Base-by-base conservation (phyloP, 768 basidiomycete species). In the Sporobolomyces pararoseus region DNA sequence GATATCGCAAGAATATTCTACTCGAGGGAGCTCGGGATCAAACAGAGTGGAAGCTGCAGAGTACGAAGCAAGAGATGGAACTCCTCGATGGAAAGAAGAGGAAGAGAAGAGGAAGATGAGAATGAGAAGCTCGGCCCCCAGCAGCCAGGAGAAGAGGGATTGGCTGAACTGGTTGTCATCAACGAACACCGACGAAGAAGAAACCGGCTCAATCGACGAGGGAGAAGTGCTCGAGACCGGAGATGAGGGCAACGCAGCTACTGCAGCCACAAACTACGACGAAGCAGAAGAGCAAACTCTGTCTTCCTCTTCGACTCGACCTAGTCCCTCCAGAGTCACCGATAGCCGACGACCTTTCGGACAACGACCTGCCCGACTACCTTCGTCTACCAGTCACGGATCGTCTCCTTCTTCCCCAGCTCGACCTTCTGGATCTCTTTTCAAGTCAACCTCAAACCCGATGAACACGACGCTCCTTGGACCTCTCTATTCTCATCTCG, bases 11-110 rank as follows among this genome's bases (percentile, higher is more conserved):
- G n/a, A n/a, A n/a, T n/a, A n/a, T n/a, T n/a, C n/a, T n/a, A n/a
- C n/a, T n/a, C n/a, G n/a, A n/a, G n/a, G 72, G 72, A 0, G 62
- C 65, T 23, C 44, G 65, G 46, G 25, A 51, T 29, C 32, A n/a
- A 39, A 23, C 6, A 17, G 7, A 9, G 32, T 32, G 47, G 29
- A 27, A 31, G 42, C 17, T 47, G 31, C 21, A 25, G 53, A 32
- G 53, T 32, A 16, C 10, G 53, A 37, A 13, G 13, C 34, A 14
- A 7, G 53, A 32, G 10, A 23, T 12, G 21, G 46, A 17, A 42
- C 17, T 42, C 39, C 10, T 42, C 39, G 39, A 42, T 42, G 39
- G 39, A 42, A 23, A 13, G 46, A 23, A 23, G 46, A 13, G 21
- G 13, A 47, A 47, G 46, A 47, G 21, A 13, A 47, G 7, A 23